These are phyloP conservation scores for Fusarium sororula DNA, from an alignment of 2,329 filamentous ascomycete species.

Conservation along the genomic window DNA sequence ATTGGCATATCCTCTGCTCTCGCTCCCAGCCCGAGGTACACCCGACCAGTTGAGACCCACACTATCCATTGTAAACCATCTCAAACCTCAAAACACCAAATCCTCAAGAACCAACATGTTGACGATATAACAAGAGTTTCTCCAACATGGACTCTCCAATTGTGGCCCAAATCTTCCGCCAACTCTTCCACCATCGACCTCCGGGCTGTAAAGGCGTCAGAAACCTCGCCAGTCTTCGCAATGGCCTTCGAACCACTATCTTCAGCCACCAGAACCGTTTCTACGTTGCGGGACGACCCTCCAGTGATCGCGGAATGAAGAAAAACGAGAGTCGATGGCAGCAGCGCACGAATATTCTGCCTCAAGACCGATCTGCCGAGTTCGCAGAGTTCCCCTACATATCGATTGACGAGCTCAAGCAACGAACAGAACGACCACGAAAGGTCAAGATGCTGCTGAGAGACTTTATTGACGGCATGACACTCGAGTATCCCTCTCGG, in stretches of 20 bases:
- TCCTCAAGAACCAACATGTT: constrained; percentile 7
- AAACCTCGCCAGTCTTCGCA: constrained; percentile 36
- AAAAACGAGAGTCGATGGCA: constrained; percentile 81
- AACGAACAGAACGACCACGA: constrained; percentile 77
- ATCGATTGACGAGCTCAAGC: constrained; percentile 80
- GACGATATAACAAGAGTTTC: constrained; percentile 4
- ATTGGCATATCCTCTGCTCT: background rate
- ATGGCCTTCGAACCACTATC: constrained; percentile 30
- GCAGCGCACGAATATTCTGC: constrained; percentile 79
- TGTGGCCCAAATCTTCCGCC: constrained; percentile 81
- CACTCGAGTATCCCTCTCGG: constrained; percentile 3
- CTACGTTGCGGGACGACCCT: constrained; percentile 44
- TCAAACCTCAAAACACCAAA: constrained; percentile 9
- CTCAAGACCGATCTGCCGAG: constrained; percentile 80
- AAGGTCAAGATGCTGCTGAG: constrained; percentile 96
- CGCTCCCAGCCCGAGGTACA: constrained; percentile 34
- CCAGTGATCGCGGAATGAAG: constrained; percentile 53
- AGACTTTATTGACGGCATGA: constrained; percentile 92
- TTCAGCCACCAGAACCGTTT: constrained; percentile 36
- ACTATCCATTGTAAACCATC: constrained; percentile 11
- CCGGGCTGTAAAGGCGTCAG: constrained; percentile 47
- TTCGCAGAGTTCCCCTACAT: constrained; percentile 85
- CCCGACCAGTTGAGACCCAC: constrained; percentile 35
- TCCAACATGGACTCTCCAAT: constrained; percentile 81
- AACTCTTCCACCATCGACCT: constrained; percentile 77